These are phyloP conservation scores for Fomes fomentarius DNA, from an alignment of 1,284 basidiomycete species.

Conservation along the genomic window DNA sequence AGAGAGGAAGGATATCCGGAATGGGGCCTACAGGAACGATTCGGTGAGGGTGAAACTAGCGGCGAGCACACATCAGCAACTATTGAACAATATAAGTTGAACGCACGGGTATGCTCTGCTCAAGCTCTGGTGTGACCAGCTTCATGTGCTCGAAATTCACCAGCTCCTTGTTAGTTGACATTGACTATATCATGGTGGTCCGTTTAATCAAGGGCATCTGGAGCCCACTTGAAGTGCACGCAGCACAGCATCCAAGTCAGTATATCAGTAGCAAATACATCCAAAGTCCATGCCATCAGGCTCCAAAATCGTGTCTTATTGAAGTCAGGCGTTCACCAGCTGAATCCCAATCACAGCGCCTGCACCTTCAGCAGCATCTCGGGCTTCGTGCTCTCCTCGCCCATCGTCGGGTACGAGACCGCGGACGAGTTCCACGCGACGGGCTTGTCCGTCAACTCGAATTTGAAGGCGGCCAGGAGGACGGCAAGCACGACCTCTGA, in stretches of 20 bases:
- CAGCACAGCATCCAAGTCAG: too few relatives aligned
- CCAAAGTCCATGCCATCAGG: too few relatives aligned
- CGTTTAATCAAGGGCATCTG: too few relatives aligned
- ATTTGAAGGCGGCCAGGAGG: conserved; percentile 12
- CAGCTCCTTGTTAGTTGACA: too few relatives aligned
- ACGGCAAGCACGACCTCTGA: conserved; percentile 17
- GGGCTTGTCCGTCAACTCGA: conserved; percentile 20
- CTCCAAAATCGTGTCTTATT: too few relatives aligned
- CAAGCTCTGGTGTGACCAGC: conserved; percentile 65
- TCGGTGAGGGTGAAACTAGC: conserved; percentile 60
- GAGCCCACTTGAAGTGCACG: too few relatives aligned
- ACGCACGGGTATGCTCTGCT: conserved; percentile 38
- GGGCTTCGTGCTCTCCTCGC: conserved; percentile 7
- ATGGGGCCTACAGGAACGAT: conserved; percentile 79
- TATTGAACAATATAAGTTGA: neutral
- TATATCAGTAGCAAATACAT: too few relatives aligned
- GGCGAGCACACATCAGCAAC: neutral
- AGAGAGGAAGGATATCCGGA: conserved; percentile 71
- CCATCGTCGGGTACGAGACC: conserved; percentile 18
- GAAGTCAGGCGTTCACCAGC: too few relatives aligned
- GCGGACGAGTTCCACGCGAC: conserved; percentile 26
- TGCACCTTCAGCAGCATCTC: conserved; percentile 10
- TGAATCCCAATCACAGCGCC: neutral
- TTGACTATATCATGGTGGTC: too few relatives aligned
- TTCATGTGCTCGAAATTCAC: conserved; percentile 92